Conservation (phyloP, 352 stramenopile genomes). For the Bremia lactucae region DNA sequence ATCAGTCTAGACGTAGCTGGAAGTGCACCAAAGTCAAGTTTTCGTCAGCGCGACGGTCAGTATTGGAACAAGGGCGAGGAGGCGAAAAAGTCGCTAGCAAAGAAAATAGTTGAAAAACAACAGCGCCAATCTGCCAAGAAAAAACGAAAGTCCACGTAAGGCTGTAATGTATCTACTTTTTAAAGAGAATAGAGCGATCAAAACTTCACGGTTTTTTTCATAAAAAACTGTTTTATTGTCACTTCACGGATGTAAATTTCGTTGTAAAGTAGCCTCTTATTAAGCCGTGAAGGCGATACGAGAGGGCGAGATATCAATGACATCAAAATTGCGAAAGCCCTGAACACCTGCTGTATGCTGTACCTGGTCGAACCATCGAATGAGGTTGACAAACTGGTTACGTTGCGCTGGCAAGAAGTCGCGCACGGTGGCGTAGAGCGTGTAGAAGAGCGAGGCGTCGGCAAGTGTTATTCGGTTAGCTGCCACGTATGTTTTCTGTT, state of each 20-base stretch:
- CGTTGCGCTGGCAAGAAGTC: conserved; percentile 30
- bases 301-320: conserved; percentile 40
- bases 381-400: conserved; percentile 41
- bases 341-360: conserved; percentile 76
- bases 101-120: conserved; percentile 57
- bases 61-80: conserved; percentile 86
- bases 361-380: conserved; percentile 82
- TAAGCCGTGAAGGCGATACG: conserved; percentile 59
- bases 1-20: conserved; percentile 87
- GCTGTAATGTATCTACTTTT: neutral
- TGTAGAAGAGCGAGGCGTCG: conserved; percentile 69
- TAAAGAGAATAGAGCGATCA: conserved; percentile 21
- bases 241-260: too few species aligned
- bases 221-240: too few species aligned
- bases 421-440: conserved; percentile 31
- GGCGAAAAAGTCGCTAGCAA: conserved; percentile 69
- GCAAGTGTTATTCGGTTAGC: conserved; percentile 67
- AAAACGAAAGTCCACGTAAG: conserved; percentile 38
- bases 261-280: conserved; percentile 25
- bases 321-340: conserved; percentile 64
- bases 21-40: conserved; percentile 87
- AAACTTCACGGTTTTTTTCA: too few species aligned
- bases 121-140: conserved; percentile 37
- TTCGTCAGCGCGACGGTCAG: conserved; percentile 71
- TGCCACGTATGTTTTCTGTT: conserved; percentile 53